Evolutionary conservation across 1,139 yeast species (phyloP).

Genomic region (Pichia sp.): DNA sequence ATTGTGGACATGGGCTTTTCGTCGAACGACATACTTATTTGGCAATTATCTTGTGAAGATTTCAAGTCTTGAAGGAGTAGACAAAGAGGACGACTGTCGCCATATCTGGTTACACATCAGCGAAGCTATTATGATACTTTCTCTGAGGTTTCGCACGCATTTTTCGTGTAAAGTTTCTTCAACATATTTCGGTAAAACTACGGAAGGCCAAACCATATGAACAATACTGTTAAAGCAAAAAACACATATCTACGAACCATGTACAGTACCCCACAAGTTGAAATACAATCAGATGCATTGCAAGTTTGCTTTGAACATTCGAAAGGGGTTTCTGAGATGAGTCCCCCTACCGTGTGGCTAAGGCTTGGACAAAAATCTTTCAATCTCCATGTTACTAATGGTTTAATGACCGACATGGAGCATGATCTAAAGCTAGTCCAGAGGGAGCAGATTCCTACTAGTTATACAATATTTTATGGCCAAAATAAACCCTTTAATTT

Average conservation of each 20-base stretch:
- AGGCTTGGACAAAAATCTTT: slow-evolving; percentile 14
- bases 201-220: background rate
- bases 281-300: slow-evolving; percentile 22
- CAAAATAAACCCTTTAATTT: slow-evolving; percentile 9
- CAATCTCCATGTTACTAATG: background rate
- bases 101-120: too few relatives aligned
- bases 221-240: background rate
- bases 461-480: background rate
- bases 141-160: too few relatives aligned
- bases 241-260: background rate
- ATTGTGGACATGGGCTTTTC: slow-evolving; percentile 1
- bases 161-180: background rate
- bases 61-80: too few relatives aligned
- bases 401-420: background rate
- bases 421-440: background rate
- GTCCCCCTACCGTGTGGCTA: slow-evolving; percentile 26
- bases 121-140: too few relatives aligned
- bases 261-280: slow-evolving; percentile 8
- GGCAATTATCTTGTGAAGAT: too few relatives aligned
- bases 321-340: background rate
- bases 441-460: background rate
- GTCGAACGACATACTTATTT: background rate
- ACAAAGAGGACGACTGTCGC: too few relatives aligned
- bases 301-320: slow-evolving; percentile 15
- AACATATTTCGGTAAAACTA: background rate